Conservation (phyloP, 2,329 filamentous ascomycete genomes). For the Phialocephala subalpina region DNA sequence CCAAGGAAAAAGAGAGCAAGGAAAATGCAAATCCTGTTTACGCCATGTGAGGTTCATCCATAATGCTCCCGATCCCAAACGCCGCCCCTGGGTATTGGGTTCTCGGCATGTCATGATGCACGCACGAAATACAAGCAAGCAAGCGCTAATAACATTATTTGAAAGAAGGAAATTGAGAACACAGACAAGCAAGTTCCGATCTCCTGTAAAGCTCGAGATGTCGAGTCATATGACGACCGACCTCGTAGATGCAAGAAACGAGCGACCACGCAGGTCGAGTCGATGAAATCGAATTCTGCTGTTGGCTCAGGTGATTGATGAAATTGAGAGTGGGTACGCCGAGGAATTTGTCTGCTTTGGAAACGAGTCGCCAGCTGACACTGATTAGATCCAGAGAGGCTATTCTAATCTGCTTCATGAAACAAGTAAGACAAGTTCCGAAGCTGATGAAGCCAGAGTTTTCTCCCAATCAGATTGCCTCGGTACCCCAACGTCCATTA, state of each 20-base stretch:
- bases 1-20: background rate
- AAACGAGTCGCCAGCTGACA: background rate
- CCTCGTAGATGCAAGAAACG: background rate
- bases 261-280: background rate
- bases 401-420: background rate
- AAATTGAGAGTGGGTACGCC: background rate
- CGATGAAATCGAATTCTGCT: background rate
- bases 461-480: too few relatives aligned
- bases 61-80: background rate
- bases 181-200: background rate
- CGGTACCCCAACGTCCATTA: too few relatives aligned
- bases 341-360: background rate
- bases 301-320: background rate
- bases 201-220: background rate
- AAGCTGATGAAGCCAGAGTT: too few relatives aligned
- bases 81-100: slow-evolving; percentile 9
- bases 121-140: slow-evolving; percentile 1
- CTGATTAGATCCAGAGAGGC: background rate
- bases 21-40: background rate
- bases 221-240: background rate
- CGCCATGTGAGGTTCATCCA: background rate
- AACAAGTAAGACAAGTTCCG: background rate
- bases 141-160: slow-evolving; percentile 6
- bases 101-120: slow-evolving; percentile 10
- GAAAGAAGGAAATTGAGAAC: background rate